phyloP scores from a whole-genome alignment of 2,329 filamentous ascomycete genomes.

The Pseudogymnoascus sp. region DNA sequence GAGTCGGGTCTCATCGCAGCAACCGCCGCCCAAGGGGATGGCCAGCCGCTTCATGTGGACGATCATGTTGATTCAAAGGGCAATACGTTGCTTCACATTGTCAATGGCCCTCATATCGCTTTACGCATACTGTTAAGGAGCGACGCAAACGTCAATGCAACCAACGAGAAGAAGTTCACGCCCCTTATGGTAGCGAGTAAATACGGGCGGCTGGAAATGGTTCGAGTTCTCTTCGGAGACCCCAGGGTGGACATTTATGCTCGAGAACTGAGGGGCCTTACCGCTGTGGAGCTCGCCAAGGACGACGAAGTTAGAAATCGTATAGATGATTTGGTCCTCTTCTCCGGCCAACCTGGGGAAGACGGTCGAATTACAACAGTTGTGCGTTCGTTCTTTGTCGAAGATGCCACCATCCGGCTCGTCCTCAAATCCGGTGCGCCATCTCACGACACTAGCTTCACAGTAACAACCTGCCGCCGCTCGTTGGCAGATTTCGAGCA shows the following conservation, averaged over 20 bases:
- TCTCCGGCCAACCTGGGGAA: slow-evolving; percentile 62
- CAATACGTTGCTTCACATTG: slow-evolving; percentile 91
- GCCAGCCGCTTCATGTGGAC: slow-evolving; percentile 75
- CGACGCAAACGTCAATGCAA: slow-evolving; percentile 92
- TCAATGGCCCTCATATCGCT: slow-evolving; percentile 76
- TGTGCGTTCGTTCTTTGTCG: slow-evolving; percentile 92
- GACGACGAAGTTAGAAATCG: slow-evolving; percentile 95
- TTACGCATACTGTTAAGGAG: slow-evolving; percentile 69
- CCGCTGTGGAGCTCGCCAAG: slow-evolving; percentile 92
- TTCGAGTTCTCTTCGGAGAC: slow-evolving; percentile 79
- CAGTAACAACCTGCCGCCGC: slow-evolving; percentile 86
- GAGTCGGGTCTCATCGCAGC: slow-evolving; percentile 70
- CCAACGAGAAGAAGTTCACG: slow-evolving; percentile 91
- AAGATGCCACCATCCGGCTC: slow-evolving; percentile 86
- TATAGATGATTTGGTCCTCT: slow-evolving; percentile 86
- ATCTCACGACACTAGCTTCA: slow-evolving; percentile 73
- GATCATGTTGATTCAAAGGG: slow-evolving; percentile 89
- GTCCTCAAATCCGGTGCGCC: slow-evolving; percentile 91
- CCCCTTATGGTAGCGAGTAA: slow-evolving; percentile 98
- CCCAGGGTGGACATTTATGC: slow-evolving; percentile 77
- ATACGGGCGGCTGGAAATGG: slow-evolving; percentile 90
- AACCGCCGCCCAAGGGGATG: slow-evolving; percentile 66
- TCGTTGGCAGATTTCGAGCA: slow-evolving; percentile 88
- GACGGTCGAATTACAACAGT: slow-evolving; percentile 86
- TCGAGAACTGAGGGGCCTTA: slow-evolving; percentile 79